Percentiles rank a stretch among this genome's conserved stretches.
Evolutionary conservation across 495 filamentous ascomycete genomes (phyloP).

Genomic region (Penicillium odoratum): DNA sequence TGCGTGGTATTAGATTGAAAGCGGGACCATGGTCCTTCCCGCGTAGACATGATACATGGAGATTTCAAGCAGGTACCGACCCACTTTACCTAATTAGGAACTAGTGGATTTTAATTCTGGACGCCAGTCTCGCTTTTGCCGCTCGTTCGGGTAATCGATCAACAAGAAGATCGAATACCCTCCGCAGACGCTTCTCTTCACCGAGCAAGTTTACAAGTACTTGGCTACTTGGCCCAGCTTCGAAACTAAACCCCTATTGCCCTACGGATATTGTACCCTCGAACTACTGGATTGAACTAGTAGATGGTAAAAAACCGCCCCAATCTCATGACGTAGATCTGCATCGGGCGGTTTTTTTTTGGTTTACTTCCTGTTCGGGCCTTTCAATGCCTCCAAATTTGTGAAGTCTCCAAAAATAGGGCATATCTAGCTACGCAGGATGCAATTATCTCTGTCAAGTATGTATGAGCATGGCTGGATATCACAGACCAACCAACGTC

Average conservation of each 20-base stretch:
- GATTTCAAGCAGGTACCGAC: slow-evolving; percentile 8
- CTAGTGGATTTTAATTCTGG: slow-evolving; percentile 4
- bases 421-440: neutral
- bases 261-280: neutral
- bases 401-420: slow-evolving; percentile 1
- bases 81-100: neutral
- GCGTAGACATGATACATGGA: slow-evolving; percentile 10
- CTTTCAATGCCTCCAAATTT: neutral
- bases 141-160: slow-evolving; percentile 18
- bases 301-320: neutral
- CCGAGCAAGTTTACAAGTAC: neutral
- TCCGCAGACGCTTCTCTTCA: neutral
- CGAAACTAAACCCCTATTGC: neutral
- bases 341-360: neutral
- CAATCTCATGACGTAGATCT: neutral
- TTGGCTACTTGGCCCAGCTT: neutral
- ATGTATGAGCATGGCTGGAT: neutral
- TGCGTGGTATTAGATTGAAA: slow-evolving; percentile 26
- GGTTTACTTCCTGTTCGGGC: neutral
- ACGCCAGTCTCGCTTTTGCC: neutral
- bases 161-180: slow-evolving; percentile 20
- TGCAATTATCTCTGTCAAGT: neutral
- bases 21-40: slow-evolving; percentile 16
- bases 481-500: slow-evolving; percentile 1
- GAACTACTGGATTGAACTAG: neutral